Base-by-base conservation (phyloP, 768 basidiomycete genomes). In the Phaffia tasmanica region DNA sequence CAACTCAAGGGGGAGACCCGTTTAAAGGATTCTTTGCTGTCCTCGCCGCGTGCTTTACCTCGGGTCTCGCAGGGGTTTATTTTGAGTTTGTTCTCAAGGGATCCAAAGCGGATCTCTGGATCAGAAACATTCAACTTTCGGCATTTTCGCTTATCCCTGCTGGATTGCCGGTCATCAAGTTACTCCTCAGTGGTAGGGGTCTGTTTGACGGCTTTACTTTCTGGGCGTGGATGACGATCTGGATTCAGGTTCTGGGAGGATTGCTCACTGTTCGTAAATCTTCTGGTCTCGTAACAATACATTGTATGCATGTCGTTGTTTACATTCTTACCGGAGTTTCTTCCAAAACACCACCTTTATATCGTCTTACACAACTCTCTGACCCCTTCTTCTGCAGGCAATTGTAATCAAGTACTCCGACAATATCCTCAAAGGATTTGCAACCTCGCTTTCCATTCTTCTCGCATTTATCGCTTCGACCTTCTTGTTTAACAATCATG, bases 401-500 rank as follows among this genome's bases (percentile, higher is more conserved):
- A 57, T 70, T 54, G 73, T 71, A n/a, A 72, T 72, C 21, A 67
- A 68, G 11, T 68, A 72, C 48, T 69, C 72, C 2, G 70, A 71
- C 49, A 69, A 69, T 42, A 70, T 74, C 47, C 68, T 70, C 7
- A 74, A 73, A 29, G 73, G 73, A 1, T 74, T 74, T 53, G 73
- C 72, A 21, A 74, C 73, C 0, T 64, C 61, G 1, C 57, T 73
- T 46, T 70, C 72, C 14, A 70, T 74, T 57, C 62, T 74, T 29
- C 49, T 62, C 27, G 61, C 61, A 48, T 62, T 62, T 18, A 27
- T 62, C 3, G 61, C 61, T 8, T 48, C 49, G 2, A 51, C 53
- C 5, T 23, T 62, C 16, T 29, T 62, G 29, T 62, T 62, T 19
- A 51, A 51, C 3, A 50, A 62, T 47, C 49, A 27, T 9, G 48